These are phyloP conservation scores for Aspergillus bridgeri DNA, from an alignment of 495 filamentous ascomycete genomes.

Conservation along the genomic window DNA sequence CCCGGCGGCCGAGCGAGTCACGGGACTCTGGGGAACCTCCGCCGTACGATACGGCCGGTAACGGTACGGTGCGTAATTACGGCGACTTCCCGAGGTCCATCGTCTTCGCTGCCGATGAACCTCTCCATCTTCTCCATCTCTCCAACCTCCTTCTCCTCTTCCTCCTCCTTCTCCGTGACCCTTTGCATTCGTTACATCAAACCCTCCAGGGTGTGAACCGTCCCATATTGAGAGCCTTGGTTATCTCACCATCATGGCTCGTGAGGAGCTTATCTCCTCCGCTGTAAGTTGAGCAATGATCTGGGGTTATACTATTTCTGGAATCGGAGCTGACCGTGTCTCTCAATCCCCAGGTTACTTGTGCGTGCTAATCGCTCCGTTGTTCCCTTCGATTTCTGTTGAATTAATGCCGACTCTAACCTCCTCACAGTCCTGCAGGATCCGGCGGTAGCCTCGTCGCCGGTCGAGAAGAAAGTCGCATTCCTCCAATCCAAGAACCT, in stretches of 20 bases:
- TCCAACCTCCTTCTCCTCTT: constrained; percentile 1
- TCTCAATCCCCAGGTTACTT: constrained; percentile 34
- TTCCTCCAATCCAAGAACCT: constrained; percentile 97
- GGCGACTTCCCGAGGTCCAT: constrained; percentile 41
- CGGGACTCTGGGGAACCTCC: constrained; percentile 42
- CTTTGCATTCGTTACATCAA: not conserved
- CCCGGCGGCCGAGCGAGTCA: constrained; percentile 19
- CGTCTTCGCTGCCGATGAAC: constrained; percentile 20
- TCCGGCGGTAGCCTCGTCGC: constrained; percentile 80
- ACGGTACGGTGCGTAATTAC: constrained; percentile 5
- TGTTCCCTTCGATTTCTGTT: constrained; percentile 6
- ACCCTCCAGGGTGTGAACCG: not conserved
- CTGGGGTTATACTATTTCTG: constrained; percentile 8
- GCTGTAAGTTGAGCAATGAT: constrained; percentile 54
- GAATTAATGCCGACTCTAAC: constrained; percentile 17
- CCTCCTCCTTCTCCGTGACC: constrained; percentile 9
- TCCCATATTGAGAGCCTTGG: not conserved
- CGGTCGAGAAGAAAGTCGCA: constrained; percentile 87
- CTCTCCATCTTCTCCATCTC: constrained; percentile 12
- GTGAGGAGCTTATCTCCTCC: constrained; percentile 81
- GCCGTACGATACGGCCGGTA: constrained; percentile 19
- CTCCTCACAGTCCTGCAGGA: constrained; percentile 76
- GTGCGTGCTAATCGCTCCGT: constrained; percentile 17
- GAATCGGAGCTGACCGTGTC: constrained; percentile 22
- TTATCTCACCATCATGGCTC: constrained; percentile 56